phyloP scores from a whole-genome alignment of 2,329 filamentous ascomycete genomes.

The Tolypocladium cylindrosporum region DNA sequence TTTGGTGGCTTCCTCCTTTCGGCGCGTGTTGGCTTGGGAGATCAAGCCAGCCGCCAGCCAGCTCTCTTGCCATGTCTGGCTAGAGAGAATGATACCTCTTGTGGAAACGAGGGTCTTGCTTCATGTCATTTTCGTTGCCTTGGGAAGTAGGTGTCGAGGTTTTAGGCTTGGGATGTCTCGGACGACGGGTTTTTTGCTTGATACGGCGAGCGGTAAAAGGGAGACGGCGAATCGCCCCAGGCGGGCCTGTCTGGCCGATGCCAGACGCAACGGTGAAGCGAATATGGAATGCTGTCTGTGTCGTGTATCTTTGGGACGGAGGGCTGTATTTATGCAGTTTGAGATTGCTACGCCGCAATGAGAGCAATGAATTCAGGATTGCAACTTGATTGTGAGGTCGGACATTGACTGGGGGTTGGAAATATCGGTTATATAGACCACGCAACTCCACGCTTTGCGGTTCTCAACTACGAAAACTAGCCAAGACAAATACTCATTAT shows the following conservation, averaged over 20 bases:
- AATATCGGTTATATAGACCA: not conserved
- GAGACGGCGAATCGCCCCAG: not conserved
- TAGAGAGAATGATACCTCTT: not conserved
- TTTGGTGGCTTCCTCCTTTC: not conserved
- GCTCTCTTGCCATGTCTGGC: not conserved
- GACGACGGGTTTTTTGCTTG: not conserved
- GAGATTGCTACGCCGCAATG: constrained; percentile 16
- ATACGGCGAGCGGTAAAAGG: not conserved
- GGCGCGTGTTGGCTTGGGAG: not conserved
- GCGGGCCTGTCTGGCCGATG: not conserved
- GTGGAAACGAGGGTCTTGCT: not conserved
- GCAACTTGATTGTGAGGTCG: not conserved
- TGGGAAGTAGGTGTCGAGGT: not conserved
- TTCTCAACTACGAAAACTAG: not conserved
- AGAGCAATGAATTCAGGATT: constrained; percentile 16
- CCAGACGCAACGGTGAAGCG: not conserved
- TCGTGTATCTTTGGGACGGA: constrained; percentile 11
- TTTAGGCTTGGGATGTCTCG: not conserved
- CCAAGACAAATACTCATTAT: not conserved
- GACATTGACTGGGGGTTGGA: not conserved
- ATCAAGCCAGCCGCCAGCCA: not conserved
- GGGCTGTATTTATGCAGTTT: constrained; percentile 13
- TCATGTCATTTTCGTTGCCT: not conserved
- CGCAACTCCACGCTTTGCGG: not conserved
- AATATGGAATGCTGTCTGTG: not conserved